Evolutionary conservation across 495 filamentous ascomycete genomes (phyloP).

Genomic region (Penicillium silybi): DNA sequence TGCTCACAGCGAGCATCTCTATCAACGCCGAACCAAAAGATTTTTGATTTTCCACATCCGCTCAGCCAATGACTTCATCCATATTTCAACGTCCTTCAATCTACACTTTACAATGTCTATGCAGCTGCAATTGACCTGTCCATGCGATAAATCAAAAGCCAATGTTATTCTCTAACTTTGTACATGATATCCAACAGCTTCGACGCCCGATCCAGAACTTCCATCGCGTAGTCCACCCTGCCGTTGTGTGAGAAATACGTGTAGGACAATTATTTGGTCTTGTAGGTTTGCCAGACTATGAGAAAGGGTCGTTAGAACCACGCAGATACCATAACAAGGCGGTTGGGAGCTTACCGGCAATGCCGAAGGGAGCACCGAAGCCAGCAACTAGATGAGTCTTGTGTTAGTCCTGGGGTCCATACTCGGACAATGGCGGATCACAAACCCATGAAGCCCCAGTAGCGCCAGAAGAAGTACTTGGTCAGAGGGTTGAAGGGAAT

Average conservation of each 20-base stretch:
- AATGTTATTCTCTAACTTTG: constrained; percentile 42
- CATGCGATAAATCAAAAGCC: constrained; percentile 16
- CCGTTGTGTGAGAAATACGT: constrained; percentile 17
- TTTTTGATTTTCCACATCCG: constrained; percentile 42
- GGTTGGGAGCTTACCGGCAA: constrained; percentile 63
- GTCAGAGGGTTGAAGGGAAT: constrained; percentile 94
- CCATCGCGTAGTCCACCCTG: constrained; percentile 18
- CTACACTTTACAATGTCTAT: constrained; percentile 18
- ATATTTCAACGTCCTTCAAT: constrained; percentile 34
- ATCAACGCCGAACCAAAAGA: constrained; percentile 36
- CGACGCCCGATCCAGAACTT: constrained; percentile 20
- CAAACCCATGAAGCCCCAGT: constrained; percentile 76
- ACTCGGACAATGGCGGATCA: constrained; percentile 18
- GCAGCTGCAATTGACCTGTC: constrained; percentile 17
- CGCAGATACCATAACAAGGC: background rate
- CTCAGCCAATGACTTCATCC: constrained; percentile 51
- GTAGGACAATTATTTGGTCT: constrained; percentile 44
- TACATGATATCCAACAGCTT: constrained; percentile 37
- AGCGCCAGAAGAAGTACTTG: constrained; percentile 75
- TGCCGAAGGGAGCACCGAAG: constrained; percentile 75
- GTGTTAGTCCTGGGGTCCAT: constrained; percentile 28
- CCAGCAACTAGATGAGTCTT: constrained; percentile 52
- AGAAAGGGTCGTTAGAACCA: constrained; percentile 23
- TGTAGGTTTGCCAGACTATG: constrained; percentile 84
- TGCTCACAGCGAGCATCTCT: constrained; percentile 5